Evolutionary conservation across 345 rosid genomes (phyloP).

Genomic region (Syzygium oleosum): DNA sequence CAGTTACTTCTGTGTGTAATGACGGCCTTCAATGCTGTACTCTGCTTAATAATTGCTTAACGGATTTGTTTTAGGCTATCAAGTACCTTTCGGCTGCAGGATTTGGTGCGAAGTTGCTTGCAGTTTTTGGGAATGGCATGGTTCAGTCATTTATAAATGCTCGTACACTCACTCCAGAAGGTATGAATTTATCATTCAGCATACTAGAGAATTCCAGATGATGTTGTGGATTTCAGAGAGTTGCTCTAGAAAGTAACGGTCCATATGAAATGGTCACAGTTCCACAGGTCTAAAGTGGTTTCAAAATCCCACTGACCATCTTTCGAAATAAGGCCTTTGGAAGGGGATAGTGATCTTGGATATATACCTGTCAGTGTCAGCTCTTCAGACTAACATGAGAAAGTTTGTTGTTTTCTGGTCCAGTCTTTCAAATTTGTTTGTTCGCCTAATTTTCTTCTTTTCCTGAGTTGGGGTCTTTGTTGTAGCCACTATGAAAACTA

Average conservation of each 20-base stretch:
- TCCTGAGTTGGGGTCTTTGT: too few species aligned
- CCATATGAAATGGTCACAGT: too few species aligned
- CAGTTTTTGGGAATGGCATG: conserved; percentile 87
- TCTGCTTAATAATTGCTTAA: conserved; percentile 5
- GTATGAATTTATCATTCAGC: conserved; percentile 8
- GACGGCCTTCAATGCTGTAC: neutral
- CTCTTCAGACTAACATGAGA: too few species aligned
- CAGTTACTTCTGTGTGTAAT: neutral
- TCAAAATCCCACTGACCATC: too few species aligned
- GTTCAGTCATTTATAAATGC: conserved; percentile 86
- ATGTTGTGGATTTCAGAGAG: neutral
- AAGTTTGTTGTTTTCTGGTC: too few species aligned
- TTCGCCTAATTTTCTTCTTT: too few species aligned
- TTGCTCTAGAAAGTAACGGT: neutral
- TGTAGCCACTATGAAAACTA: too few species aligned
- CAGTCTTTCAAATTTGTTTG: too few species aligned
- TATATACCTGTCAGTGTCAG: too few species aligned
- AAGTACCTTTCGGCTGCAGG: conserved; percentile 90
- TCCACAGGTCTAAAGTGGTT: too few species aligned
- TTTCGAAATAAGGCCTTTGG: too few species aligned
- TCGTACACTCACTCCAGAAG: conserved; percentile 61
- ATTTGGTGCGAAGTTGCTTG: conserved; percentile 89
- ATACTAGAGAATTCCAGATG: neutral
- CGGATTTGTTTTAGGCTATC: conserved; percentile 52
- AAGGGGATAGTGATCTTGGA: too few species aligned